Evolutionary conservation across 2,329 filamentous ascomycete species (phyloP), one percentile per base, ranked within the genome.

Genomic region (Fusarium virguliforme): DNA sequence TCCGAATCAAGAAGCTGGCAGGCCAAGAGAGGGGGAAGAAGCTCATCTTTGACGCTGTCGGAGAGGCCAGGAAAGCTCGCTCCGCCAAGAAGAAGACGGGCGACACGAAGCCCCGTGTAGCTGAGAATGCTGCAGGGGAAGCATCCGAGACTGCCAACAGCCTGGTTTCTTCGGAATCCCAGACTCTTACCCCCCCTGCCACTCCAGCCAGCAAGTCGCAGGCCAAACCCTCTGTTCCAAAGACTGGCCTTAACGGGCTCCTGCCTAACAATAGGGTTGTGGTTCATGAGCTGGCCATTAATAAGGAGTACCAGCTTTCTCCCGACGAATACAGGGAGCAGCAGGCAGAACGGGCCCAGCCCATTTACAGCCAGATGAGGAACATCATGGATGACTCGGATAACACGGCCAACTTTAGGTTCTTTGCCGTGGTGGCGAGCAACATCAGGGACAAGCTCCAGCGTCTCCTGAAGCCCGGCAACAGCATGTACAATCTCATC

Each of bases 281-380:
- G 15, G 90, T 94, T 1, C 93, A 95, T 77, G 93, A 95, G 81
- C 83, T 96, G 48, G 91, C 92, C 8, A 91, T 96, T 72, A 92
- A 95, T 79, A 91, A 90, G 73, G 90, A 94, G 72, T 95, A 92
- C 77, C 89, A 91, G 54, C 90, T 95, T 50, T 90, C 92, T 4
- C 81, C 85, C 1, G 85, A 88, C 54, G 85, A 89, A 64, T 89
- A 84, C 79, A 85, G 84, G 78, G 89, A 85, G 81, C 89, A 85
- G 79, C 87, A 88, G 70, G 84, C 84, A 41, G 79, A 82, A 12
- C 76, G 84, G 8, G 81, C 87, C 51, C 81, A 80, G 15, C 86
- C 87, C 0, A 76, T 88, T n/a, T 87, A 88, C 54, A 74, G 80
- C n/a, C 89, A 81, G 82, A 90, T 85, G 85, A 88, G 80, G 77